phyloP scores from a whole-genome alignment of 1,139 yeast species.

The Hyphopichia fennica region DNA sequence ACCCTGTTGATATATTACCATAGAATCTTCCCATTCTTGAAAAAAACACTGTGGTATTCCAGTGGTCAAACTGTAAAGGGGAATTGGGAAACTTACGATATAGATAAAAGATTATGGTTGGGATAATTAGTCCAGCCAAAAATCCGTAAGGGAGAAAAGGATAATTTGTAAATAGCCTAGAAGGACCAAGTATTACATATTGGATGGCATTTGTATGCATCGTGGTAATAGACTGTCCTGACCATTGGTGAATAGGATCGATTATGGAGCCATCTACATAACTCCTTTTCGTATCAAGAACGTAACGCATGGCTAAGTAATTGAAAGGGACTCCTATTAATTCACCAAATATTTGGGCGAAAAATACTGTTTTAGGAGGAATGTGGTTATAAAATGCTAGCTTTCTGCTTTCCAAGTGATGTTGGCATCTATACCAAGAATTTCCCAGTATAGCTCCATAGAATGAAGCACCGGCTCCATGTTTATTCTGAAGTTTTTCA shows the following conservation, averaged over 20 bases:
- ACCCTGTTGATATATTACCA: conserved; percentile 53
- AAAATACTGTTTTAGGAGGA: conserved; percentile 47
- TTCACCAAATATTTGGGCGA: conserved; percentile 52
- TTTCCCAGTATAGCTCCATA: conserved; percentile 54
- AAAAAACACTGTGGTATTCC: conserved; percentile 52
- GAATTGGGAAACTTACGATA: conserved; percentile 20
- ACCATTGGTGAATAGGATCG: conserved; percentile 55
- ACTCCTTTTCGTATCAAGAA: conserved; percentile 35
- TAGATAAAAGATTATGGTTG: conserved; percentile 30
- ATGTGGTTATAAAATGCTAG: conserved; percentile 50
- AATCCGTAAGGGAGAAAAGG: conserved; percentile 47
- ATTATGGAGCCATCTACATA: conserved; percentile 35
- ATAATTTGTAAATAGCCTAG: conserved; percentile 38
- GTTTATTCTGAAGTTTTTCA: conserved; percentile 22
- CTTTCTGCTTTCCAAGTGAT: conserved; percentile 47
- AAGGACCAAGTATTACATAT: conserved; percentile 51
- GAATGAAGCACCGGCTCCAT: conserved; percentile 50
- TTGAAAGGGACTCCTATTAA: conserved; percentile 51
- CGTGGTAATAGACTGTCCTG: conserved; percentile 43
- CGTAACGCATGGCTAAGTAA: conserved; percentile 49
- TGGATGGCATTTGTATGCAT: conserved; percentile 51
- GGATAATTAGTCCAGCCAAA: conserved; percentile 24
- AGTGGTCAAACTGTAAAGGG: conserved; percentile 27
- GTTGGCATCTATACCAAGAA: conserved; percentile 56
- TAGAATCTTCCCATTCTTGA: conserved; percentile 49